A percentile compares a stretch with the other conserved stretches of the same genome.
phyloP scores from a whole-genome alignment of 2,329 filamentous ascomycete species.

The Pseudocercospora fijiensis region DNA sequence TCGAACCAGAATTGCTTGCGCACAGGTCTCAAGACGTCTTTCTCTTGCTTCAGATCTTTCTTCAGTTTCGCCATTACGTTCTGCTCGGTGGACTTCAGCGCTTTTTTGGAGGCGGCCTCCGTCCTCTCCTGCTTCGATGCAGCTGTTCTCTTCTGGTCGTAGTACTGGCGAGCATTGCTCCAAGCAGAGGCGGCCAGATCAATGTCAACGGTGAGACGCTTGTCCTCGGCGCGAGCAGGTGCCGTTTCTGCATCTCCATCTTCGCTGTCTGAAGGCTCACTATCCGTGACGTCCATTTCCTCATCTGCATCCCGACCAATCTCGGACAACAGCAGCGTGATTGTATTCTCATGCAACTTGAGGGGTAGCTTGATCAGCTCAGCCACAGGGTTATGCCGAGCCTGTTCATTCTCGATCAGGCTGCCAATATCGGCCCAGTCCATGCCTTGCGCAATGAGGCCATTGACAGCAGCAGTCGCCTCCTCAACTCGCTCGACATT shows the following conservation, averaged over 20 bases:
- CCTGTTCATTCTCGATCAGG: conserved; percentile 84
- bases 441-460: conserved; percentile 89
- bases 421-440: conserved; percentile 92
- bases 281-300: conserved; percentile 58
- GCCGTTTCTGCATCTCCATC: conserved; percentile 52
- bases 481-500: conserved; percentile 91
- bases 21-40: conserved; percentile 78
- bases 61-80: conserved; percentile 85
- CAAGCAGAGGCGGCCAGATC: conserved; percentile 79
- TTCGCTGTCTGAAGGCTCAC: conserved; percentile 61
- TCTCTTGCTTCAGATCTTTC: conserved; percentile 87
- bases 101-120: conserved; percentile 72
- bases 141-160: conserved; percentile 80
- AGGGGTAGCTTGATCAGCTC: conserved; percentile 82
- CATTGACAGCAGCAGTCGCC: conserved; percentile 87
- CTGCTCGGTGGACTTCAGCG: conserved; percentile 83
- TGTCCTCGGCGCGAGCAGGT: conserved; percentile 38
- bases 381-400: conserved; percentile 77
- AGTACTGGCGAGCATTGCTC: conserved; percentile 88
- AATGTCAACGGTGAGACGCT: conserved; percentile 72
- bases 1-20: conserved; percentile 92
- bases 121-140: conserved; percentile 88
- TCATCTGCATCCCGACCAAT: conserved; percentile 61
- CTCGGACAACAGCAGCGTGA: conserved; percentile 71
- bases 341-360: conserved; percentile 83